Percentiles rank a stretch among this genome's conserved stretches.
Evolutionary conservation across 768 basidiomycete genomes (phyloP).

Genomic region (Leccinum pellstonianum): DNA sequence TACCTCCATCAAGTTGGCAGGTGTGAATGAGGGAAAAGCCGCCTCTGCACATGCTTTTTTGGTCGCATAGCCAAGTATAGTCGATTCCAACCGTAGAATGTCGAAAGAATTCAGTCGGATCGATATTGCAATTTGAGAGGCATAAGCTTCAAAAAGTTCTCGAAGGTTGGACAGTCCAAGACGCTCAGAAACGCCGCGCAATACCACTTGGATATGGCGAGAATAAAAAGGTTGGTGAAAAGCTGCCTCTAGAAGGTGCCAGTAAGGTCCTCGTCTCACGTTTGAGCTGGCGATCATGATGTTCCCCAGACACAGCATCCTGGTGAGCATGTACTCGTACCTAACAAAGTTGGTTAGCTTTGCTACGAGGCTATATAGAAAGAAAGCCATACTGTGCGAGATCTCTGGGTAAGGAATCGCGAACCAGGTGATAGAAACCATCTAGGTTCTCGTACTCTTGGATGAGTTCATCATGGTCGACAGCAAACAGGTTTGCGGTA

Average conservation of each 20-base stretch:
- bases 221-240: constrained; percentile 32
- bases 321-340: constrained; percentile 74
- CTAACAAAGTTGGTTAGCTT: constrained; percentile 38
- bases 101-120: constrained; percentile 52
- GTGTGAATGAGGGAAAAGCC: constrained; percentile 65
- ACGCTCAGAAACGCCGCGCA: constrained; percentile 60
- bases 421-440: constrained; percentile 47
- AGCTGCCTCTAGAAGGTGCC: constrained; percentile 78
- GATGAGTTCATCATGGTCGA: constrained; percentile 35
- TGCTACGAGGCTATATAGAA: constrained; percentile 8
- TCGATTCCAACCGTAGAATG: constrained; percentile 61
- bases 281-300: constrained; percentile 76
- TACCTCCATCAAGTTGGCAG: constrained; percentile 57
- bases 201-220: constrained; percentile 44
- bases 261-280: constrained; percentile 79
- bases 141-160: constrained; percentile 74
- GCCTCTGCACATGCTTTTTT: constrained; percentile 65
- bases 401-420: constrained; percentile 41
- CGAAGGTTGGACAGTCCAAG: constrained; percentile 64
- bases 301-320: constrained; percentile 69
- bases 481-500: constrained; percentile 57
- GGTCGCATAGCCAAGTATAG: constrained; percentile 73
- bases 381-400: constrained; percentile 46
- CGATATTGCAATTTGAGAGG: constrained; percentile 70
- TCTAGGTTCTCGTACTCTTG: constrained; percentile 24